Evolutionary conservation across 1,284 basidiomycete species (phyloP).

Genomic region (Ganoderma resinaceum): DNA sequence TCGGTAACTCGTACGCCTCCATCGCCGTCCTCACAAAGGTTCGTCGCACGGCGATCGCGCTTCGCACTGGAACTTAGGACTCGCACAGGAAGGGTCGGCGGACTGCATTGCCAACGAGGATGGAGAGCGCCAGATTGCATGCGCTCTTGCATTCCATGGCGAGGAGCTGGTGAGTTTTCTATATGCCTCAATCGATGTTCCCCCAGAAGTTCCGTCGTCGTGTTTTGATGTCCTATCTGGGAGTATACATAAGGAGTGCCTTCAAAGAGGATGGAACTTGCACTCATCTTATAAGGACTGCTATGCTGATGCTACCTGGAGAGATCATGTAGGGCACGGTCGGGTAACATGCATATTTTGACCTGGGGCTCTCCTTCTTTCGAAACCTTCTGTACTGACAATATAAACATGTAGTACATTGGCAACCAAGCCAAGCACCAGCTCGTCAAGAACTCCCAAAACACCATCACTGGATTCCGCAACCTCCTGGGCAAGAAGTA

Average conservation of each 20-base stretch:
- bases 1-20: conserved; percentile 95
- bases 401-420: conserved; percentile 72
- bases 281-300: too few species aligned
- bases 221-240: background rate
- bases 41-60: conserved; percentile 30
- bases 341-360: too few species aligned
- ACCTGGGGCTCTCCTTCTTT: background rate
- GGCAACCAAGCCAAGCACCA: conserved; percentile 96
- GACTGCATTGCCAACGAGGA: conserved; percentile 99
- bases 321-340: too few species aligned
- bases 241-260: too few species aligned
- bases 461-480: conserved; percentile 94
- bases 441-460: conserved; percentile 93
- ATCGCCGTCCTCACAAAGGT: conserved; percentile 97
- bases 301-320: too few species aligned
- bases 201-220: background rate
- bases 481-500: conserved; percentile 94
- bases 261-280: too few species aligned
- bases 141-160: conserved; percentile 91
- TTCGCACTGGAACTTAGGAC: background rate
- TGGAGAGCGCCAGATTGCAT: conserved; percentile 97
- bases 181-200: background rate
- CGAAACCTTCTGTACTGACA: background rate
- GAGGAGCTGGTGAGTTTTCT: conserved; percentile 78
- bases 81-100: conserved; percentile 79